Evolutionary conservation across 352 stramenopile species (phyloP).

Genomic region (Phytopythium boreale): DNA sequence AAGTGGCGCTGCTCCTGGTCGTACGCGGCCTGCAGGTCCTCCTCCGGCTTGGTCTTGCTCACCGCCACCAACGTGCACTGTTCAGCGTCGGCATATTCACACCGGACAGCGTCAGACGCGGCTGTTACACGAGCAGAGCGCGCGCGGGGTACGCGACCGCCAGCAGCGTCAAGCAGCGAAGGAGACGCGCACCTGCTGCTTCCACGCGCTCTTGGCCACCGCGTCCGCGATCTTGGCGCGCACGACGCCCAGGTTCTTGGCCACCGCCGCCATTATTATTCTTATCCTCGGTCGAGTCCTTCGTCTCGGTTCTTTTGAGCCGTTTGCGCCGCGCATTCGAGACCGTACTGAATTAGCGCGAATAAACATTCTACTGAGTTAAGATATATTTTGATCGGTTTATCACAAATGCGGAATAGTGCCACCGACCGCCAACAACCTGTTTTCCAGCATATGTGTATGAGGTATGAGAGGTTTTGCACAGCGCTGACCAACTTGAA

Average conservation of each 20-base stretch:
- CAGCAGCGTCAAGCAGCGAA: not conserved
- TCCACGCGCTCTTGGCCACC: conserved; percentile 41
- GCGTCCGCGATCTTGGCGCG: conserved; percentile 59
- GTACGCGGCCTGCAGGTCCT: conserved; percentile 88
- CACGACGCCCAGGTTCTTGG: conserved; percentile 59
- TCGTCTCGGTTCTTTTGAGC: not conserved
- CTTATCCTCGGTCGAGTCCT: not conserved
- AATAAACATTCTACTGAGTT: too few relatives aligned
- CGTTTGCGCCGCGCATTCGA: too few relatives aligned
- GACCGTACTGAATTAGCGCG: too few relatives aligned
- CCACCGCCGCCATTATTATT: conserved; percentile 33
- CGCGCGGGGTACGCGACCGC: not conserved
- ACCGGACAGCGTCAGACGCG: not conserved
- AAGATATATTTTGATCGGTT: too few relatives aligned
- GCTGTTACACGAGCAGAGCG: too few relatives aligned
- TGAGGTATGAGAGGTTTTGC: too few relatives aligned
- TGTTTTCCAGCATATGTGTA: too few relatives aligned
- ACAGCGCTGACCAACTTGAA: too few relatives aligned
- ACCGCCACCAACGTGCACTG: conserved; percentile 89
- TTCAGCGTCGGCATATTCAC: not conserved
- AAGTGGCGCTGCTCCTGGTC: conserved; percentile 93
- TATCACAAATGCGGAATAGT: too few relatives aligned
- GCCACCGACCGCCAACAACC: too few relatives aligned
- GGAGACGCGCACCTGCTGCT: conserved; percentile 29
- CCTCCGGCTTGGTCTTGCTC: conserved; percentile 93